Percentiles rank a stretch among this genome's conserved stretches.
Evolutionary conservation across 441 rosid species (phyloP).

Genomic region (Syzygium syzygioides): DNA sequence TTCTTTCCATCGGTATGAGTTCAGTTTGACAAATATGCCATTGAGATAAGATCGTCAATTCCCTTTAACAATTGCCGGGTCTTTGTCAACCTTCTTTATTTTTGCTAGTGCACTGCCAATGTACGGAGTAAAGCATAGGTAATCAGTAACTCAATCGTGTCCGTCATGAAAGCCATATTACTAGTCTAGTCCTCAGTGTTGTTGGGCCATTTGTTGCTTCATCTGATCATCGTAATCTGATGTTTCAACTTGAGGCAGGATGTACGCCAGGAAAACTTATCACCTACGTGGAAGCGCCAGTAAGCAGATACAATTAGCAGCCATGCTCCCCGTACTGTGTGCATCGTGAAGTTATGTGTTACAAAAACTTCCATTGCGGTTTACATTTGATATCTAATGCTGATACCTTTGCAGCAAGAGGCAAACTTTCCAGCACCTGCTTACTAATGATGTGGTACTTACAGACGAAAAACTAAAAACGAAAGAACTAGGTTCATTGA

Average conservation of each 20-base stretch:
- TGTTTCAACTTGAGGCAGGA: not conserved
- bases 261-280: not conserved
- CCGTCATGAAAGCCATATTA: not conserved
- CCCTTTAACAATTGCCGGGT: not conserved
- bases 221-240: not conserved
- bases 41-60: not conserved
- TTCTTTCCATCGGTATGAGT: not conserved
- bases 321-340: not conserved
- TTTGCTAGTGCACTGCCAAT: not conserved
- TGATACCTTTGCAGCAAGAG: not conserved
- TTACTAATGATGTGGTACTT: not conserved
- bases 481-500: slow-evolving; percentile 7
- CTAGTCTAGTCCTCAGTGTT: not conserved
- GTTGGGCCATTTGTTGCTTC: not conserved
- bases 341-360: not conserved
- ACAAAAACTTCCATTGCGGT: not conserved
- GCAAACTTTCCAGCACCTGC: not conserved
- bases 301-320: not conserved
- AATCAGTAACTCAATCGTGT: not conserved
- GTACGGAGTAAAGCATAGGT: not conserved
- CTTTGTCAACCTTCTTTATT: not conserved
- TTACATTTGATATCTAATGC: not conserved
- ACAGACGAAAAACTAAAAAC: not conserved
- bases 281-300: too few relatives aligned
- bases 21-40: not conserved